Base-by-base conservation (phyloP, 2,329 filamentous ascomycete species). In the Colletotrichum musicola region DNA sequence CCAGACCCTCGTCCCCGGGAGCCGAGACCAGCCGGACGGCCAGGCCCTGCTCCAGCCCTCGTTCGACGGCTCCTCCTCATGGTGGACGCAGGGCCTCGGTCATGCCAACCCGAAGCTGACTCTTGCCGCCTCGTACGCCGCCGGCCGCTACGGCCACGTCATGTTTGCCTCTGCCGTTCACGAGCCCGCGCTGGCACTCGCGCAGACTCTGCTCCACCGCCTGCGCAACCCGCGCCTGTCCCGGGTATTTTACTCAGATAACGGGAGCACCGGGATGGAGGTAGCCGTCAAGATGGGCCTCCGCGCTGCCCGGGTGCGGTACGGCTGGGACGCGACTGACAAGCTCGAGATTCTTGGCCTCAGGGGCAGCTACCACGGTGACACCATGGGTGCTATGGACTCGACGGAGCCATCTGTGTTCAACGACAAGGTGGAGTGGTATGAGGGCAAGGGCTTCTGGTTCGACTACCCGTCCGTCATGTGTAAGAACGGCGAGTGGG, bases 61-160 rank as follows among this genome's bases (percentile, higher is more conserved):
- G 0, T 94, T 96, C 63, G 94, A 97, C 73, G 93, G 91, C 2
- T 96, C 93, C 0, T 93, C 93, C 1, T 95, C 93, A 0, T 97
- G 94, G 93, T 97, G 94, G 93, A 97, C 93, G 0, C 94, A 97
- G 78, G 93, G 93, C 2, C 85, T 97, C 0, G 93, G 94, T 1
- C 94, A 97, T 72, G 92, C 90, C 6, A 94, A 93, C 73, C 88
- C 93, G 0, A 81, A 85, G 0, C 83, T 97, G 1, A 88, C 92
- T 0, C 85, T 96, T 1, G 89, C 92, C 0, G 93, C 93, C 2
- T 92, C 93, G 0, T 91, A 96, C 75, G 93, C 94, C 0, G 92
- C 93, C 1, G 93, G 93, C 7, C 86, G 93, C 30, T 97, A 96
- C 74, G 93, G 93, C 0, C 93, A 97, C 78, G 92, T 96, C 72